Evolutionary conservation across 1,284 basidiomycete genomes (phyloP).

Genomic region (Porogramme epimiltina): DNA sequence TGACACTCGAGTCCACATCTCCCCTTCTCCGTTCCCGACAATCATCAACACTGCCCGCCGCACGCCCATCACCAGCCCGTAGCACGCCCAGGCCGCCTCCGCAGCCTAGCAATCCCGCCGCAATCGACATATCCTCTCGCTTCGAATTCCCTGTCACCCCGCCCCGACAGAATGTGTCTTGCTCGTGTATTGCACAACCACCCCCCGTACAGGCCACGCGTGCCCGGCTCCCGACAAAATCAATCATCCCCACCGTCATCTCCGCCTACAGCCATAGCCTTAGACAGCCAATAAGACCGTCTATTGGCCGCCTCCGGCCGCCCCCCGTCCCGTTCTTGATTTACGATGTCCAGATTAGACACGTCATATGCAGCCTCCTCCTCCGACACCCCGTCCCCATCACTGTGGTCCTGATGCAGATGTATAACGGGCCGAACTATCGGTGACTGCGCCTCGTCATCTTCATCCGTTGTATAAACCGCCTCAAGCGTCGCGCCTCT

Average conservation of each 20-base stretch:
- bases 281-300: conserved; percentile 51
- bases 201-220: neutral
- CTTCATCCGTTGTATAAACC: conserved; percentile 50
- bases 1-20: too few relatives aligned
- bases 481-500: conserved; percentile 39
- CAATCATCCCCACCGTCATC: conserved; percentile 15
- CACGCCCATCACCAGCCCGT: conserved; percentile 3
- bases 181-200: neutral
- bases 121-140: too few relatives aligned
- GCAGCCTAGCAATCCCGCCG: neutral
- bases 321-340: conserved; percentile 18
- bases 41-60: conserved; percentile 19
- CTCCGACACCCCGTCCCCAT: conserved; percentile 26
- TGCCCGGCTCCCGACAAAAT: conserved; percentile 3
- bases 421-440: conserved; percentile 13
- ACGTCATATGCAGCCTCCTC: conserved; percentile 38
- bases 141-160: too few relatives aligned
- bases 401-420: conserved; percentile 21
- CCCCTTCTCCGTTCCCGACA: conserved; percentile 12
- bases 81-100: conserved; percentile 3
- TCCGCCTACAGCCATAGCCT: conserved; percentile 27
- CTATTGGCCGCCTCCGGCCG: conserved; percentile 24
- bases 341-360: conserved; percentile 14
- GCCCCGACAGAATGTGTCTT: conserved; percentile 10
- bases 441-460: conserved; percentile 28